phyloP scores from a whole-genome alignment of 495 filamentous ascomycete species.

The Daldinia concentrica region DNA sequence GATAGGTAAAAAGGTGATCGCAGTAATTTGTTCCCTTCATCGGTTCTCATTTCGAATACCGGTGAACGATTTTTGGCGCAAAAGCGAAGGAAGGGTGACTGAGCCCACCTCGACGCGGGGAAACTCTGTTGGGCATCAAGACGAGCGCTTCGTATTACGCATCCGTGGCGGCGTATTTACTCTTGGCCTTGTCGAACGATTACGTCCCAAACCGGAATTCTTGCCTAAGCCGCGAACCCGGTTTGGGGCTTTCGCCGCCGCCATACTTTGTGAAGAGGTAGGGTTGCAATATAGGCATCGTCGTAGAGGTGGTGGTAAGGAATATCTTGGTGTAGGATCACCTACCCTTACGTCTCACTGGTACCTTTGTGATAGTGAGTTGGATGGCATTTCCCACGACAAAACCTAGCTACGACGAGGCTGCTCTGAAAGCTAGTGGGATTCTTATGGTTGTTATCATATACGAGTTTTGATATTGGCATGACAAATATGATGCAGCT shows the following conservation, averaged over 20 bases:
- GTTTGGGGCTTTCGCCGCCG: conserved; percentile 6
- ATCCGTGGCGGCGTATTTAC: background rate
- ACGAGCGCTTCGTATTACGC: background rate
- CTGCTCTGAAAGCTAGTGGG: background rate
- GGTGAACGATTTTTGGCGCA: background rate
- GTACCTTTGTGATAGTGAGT: background rate
- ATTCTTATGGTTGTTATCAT: background rate
- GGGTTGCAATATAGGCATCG: conserved; percentile 9
- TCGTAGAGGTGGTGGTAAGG: background rate
- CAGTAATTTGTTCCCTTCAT: background rate
- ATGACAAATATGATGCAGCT: conserved; percentile 8
- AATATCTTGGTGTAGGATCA: conserved; percentile 11
- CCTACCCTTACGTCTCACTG: background rate
- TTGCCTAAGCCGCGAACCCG: conserved; percentile 10
- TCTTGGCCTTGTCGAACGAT: background rate
- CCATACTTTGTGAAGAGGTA: conserved; percentile 5
- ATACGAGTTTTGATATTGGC: background rate
- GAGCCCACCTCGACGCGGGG: background rate
- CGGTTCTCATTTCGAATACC: conserved; percentile 6
- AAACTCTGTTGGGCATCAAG: background rate
- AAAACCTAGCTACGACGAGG: background rate
- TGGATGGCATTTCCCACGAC: background rate
- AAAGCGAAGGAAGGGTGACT: background rate
- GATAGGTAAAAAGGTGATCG: conserved; percentile 1
- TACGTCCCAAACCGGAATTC: conserved; percentile 4